Conservation (phyloP, 1,284 basidiomycete species). For the Rhizoctonia solani region DNA sequence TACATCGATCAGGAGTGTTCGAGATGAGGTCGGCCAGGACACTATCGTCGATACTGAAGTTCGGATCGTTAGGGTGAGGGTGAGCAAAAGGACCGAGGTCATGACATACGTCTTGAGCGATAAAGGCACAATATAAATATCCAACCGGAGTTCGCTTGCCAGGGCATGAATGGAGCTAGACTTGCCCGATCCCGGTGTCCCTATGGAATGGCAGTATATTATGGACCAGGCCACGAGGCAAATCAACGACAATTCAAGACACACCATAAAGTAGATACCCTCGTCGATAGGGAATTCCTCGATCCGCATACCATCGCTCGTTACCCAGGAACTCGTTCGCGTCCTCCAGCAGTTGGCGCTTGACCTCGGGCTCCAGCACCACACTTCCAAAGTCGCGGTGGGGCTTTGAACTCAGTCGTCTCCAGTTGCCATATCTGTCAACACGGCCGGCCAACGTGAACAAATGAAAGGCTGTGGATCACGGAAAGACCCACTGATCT, state of each 20-base stretch:
- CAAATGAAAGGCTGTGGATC: neutral
- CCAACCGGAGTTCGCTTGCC: constrained; percentile 56
- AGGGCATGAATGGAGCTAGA: constrained; percentile 61
- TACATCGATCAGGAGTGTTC: constrained; percentile 54
- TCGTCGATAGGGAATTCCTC: constrained; percentile 59
- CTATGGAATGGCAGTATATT: constrained; percentile 17
- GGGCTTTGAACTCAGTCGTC: constrained; percentile 53
- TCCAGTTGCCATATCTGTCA: constrained; percentile 46
- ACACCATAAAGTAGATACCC: constrained; percentile 61
- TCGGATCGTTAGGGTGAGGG: neutral
- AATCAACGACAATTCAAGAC: constrained; percentile 46
- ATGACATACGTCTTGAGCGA: constrained; percentile 51
- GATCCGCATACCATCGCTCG: constrained; percentile 54
- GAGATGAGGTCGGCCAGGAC: constrained; percentile 53
- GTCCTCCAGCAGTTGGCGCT: constrained; percentile 55
- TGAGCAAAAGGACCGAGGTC: constrained; percentile 39
- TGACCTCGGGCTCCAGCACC: constrained; percentile 53
- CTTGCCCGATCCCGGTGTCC: constrained; percentile 45
- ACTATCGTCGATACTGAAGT: constrained; percentile 53
- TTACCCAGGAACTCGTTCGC: constrained; percentile 55
- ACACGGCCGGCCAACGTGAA: too few relatives aligned
- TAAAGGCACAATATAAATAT: constrained; percentile 62
- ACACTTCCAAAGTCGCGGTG: constrained; percentile 56
- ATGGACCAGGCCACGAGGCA: too few relatives aligned
- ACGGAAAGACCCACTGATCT: constrained; percentile 8